phyloP scores from a whole-genome alignment of 768 basidiomycete genomes.

The Paxillus ammoniavirescens region DNA sequence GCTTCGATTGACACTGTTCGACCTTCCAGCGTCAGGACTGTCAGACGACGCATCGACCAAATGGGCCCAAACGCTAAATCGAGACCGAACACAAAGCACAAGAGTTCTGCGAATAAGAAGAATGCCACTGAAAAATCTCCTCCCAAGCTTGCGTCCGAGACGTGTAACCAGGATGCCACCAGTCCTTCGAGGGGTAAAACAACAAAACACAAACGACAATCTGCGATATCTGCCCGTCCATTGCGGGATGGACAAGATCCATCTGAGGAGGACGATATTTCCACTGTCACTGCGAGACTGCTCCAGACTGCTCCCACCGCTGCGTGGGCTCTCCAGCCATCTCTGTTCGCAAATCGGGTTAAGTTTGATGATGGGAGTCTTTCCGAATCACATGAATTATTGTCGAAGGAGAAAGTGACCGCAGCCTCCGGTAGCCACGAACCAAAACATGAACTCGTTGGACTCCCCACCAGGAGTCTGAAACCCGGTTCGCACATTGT shows the following conservation, averaged over 20 bases:
- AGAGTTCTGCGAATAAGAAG: not conserved
- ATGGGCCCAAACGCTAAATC: constrained; percentile 1
- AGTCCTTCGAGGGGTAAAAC: not conserved
- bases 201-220: constrained; percentile 1
- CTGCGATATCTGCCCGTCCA: not conserved
- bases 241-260: not conserved
- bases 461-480: not conserved
- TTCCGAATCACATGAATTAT: not conserved
- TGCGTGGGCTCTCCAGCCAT: not conserved
- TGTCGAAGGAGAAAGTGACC: not conserved
- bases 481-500: not conserved
- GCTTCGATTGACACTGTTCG: constrained; percentile 17
- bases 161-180: not conserved
- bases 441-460: not conserved
- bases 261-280: not conserved
- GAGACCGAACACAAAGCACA: constrained; percentile 8
- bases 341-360: not conserved
- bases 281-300: constrained; percentile 2
- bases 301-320: not conserved
- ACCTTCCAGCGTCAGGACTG: constrained; percentile 1
- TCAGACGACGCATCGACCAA: constrained; percentile 16
- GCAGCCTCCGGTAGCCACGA: not conserved
- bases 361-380: not conserved
- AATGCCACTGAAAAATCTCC: not conserved
- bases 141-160: not conserved